Base-by-base conservation (phyloP, 495 filamentous ascomycete genomes). In the Penicillium cosmopolitanum region DNA sequence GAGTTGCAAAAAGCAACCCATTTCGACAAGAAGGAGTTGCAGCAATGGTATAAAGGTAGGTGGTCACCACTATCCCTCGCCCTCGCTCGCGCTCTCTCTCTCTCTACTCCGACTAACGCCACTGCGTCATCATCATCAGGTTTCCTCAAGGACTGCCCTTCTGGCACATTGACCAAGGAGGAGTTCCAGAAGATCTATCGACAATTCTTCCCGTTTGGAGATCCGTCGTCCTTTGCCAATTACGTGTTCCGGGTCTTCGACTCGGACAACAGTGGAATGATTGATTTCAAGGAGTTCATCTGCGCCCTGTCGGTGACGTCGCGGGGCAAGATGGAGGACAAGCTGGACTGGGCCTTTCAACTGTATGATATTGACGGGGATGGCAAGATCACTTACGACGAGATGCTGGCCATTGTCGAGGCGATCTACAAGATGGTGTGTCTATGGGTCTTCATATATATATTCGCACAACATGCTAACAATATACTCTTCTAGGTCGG, bases 241-340 rank as follows among this genome's bases (percentile, higher is more conserved):
- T 97, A 98, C 74, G 96, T 98, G 38, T 98, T 98, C 80, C 96
- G 97, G 66, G 95, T 98, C 11, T 98, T 98, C 75, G 95, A 98
- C 73, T 88, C 91, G 61, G 95, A 98, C 78, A 93, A 96, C 68
- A 96, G 91, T 36, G 95, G 95, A 56, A 92, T 91, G 57, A 98
- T 98, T 71, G 95, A 98, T 81, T 98, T 98, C 78, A 98, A 98
- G 73, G 96, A 98, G 73, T 98, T 98, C 77, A 98, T 98, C 76
- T 97, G 96, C 78, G 96, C 95, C 19, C 79, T 98, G 46, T 97
- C 93, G 72, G 96, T 98, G 66, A 98, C 95, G 15, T 96, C 91
- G 67, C 86, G 96, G 44, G 95, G 95, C 61, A 95, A 96, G 81
- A 94, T 98, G 91, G 96, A 98, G 81, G 95, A 98, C 74, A 98